These are phyloP conservation scores for Suaeda aralocaspica DNA, from an alignment of 148 eudicot genomes.

Conservation along the genomic window DNA sequence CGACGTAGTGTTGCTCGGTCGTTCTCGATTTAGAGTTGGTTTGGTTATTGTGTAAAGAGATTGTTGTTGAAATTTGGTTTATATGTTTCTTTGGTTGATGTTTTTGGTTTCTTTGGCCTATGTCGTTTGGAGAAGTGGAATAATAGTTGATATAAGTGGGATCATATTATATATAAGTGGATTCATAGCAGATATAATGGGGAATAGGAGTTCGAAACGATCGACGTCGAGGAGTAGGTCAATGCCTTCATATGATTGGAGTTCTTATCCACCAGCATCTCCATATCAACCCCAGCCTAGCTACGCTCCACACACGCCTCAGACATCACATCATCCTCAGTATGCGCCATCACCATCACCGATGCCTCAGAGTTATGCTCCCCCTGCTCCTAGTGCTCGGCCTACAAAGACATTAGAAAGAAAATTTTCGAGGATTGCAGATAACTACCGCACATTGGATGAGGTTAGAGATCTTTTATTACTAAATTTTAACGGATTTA, in stretches of 20 bases:
- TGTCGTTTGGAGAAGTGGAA: conserved; percentile 8
- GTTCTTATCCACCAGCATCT: conserved; percentile 21
- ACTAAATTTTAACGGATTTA: neutral
- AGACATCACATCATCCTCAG: conserved; percentile 32
- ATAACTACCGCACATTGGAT: conserved; percentile 76
- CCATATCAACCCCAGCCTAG: conserved; percentile 31
- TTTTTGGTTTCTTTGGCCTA: conserved; percentile 27
- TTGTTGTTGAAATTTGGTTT: conserved; percentile 4
- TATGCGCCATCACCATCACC: conserved; percentile 18
- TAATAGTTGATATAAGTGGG: conserved; percentile 12
- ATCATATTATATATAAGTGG: conserved; percentile 15
- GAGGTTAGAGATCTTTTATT: conserved; percentile 45
- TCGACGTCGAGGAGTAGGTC: conserved; percentile 27
- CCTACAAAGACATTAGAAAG: conserved; percentile 61
- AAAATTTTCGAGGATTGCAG: conserved; percentile 85
- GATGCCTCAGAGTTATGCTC: conserved; percentile 15
- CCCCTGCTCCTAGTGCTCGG: conserved; percentile 23
- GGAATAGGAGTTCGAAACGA: conserved; percentile 45
- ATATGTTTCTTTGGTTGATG: conserved; percentile 31
- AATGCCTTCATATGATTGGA: conserved; percentile 24
- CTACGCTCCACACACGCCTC: conserved; percentile 34
- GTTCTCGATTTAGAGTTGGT: neutral
- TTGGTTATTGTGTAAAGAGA: neutral
- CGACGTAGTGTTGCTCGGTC: neutral
- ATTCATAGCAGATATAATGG: conserved; percentile 36